Evolutionary conservation across 495 filamentous ascomycete genomes (phyloP).

Genomic region (Penicillium pulvis): DNA sequence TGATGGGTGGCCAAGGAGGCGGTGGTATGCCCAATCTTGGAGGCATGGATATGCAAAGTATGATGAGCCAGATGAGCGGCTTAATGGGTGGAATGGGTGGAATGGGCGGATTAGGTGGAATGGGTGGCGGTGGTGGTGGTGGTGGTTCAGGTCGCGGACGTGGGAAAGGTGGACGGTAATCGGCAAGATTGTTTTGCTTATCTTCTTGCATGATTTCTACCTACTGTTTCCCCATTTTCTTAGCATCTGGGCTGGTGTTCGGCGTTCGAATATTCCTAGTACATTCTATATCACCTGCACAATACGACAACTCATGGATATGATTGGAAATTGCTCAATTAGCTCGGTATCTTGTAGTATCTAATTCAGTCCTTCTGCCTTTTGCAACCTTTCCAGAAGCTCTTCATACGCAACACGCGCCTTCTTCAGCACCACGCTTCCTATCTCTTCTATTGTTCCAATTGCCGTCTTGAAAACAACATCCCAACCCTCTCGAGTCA

Average conservation of each 20-base stretch:
- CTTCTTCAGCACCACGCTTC: constrained; percentile 3
- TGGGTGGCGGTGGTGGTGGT: constrained; percentile 22
- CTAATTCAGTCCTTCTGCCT: constrained; percentile 22
- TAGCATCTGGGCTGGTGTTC: constrained; percentile 36
- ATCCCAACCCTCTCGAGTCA: constrained; percentile 19
- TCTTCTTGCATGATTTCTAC: constrained; percentile 16
- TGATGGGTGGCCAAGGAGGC: constrained; percentile 54
- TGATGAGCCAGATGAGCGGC: constrained; percentile 82
- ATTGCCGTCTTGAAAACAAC: constrained; percentile 19
- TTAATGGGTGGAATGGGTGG: constrained; percentile 73
- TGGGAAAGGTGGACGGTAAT: constrained; percentile 46
- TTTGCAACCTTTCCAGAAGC: constrained; percentile 13
- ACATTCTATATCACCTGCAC: constrained; percentile 20
- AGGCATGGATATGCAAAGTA: constrained; percentile 78
- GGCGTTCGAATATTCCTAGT: constrained; percentile 23
- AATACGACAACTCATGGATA: constrained; percentile 16
- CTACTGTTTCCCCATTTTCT: constrained; percentile 20
- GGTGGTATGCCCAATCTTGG: constrained; percentile 56
- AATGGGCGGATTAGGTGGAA: constrained; percentile 10
- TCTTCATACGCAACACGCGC: constrained; percentile 13
- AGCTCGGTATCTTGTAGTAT: constrained; percentile 7
- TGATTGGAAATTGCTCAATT: constrained; percentile 7
- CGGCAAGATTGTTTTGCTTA: neutral
- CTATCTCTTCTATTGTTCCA: constrained; percentile 24
- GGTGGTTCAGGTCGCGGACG: constrained; percentile 31